These are phyloP conservation scores for Angomonas ambiguus DNA, from an alignment of 208 protist species.

Conservation along the genomic window DNA sequence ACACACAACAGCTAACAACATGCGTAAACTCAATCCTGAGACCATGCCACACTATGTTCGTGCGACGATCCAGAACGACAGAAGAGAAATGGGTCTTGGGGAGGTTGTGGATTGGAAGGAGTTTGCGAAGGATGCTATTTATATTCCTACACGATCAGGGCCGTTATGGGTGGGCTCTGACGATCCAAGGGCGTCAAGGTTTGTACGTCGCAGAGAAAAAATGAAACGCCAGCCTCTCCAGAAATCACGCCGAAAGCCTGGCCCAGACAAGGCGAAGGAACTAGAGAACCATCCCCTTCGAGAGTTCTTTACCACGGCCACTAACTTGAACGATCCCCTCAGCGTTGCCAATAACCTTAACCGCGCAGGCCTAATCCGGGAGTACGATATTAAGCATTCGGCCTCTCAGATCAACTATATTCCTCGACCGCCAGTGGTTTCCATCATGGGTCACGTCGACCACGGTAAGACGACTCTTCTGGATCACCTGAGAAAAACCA, in stretches of 20 bases:
- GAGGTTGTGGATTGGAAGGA: conserved; percentile 86
- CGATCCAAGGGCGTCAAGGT: conserved; percentile 73
- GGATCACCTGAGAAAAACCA: conserved; percentile 92
- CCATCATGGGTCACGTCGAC: conserved; percentile 99
- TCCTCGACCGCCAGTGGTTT: conserved; percentile 92
- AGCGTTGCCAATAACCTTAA: conserved; percentile 77
- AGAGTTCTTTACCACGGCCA: conserved; percentile 83
- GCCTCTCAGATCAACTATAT: conserved; percentile 73
- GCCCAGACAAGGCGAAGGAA: conserved; percentile 60
- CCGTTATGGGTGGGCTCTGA: conserved; percentile 85
- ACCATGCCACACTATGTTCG: conserved; percentile 88
- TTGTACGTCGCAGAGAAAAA: conserved; percentile 71
- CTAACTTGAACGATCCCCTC: conserved; percentile 75
- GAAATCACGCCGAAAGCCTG: conserved; percentile 60
- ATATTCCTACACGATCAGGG: conserved; percentile 77
- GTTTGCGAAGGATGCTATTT: conserved; percentile 85
- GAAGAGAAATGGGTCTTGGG: conserved; percentile 77
- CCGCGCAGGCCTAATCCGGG: conserved; percentile 64
- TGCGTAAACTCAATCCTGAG: conserved; percentile 72
- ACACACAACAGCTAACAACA: conserved; percentile 60
- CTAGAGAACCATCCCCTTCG: conserved; percentile 83
- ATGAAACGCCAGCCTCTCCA: conserved; percentile 84
- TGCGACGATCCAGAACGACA: conserved; percentile 86
- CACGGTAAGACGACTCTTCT: conserved; percentile 98
- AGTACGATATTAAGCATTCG: conserved; percentile 84